Percentiles rank a stretch among this genome's conserved stretches.
These are phyloP conservation scores for Lachancea kluyveri DNA, from an alignment of 805 yeast genomes.

Conservation along the genomic window DNA sequence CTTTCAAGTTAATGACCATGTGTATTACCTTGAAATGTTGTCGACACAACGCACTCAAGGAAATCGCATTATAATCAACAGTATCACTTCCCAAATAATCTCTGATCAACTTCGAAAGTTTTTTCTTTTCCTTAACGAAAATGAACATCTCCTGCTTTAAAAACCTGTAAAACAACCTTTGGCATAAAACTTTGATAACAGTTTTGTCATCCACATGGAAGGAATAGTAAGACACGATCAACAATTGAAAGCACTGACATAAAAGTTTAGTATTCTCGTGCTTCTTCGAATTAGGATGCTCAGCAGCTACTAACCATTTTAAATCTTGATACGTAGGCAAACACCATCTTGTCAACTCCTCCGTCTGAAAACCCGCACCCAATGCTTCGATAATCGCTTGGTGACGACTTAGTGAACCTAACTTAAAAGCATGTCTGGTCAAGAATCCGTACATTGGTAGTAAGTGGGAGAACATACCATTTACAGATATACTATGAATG, in stretches of 20 bases:
- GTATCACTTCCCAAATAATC: background rate
- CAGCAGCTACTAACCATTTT: constrained; percentile 5
- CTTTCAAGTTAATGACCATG: background rate
- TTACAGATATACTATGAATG: too few relatives aligned
- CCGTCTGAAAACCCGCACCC: constrained; percentile 11
- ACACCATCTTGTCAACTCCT: constrained; percentile 13
- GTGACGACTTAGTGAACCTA: constrained; percentile 1
- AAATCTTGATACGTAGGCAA: constrained; percentile 15
- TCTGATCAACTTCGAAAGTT: constrained; percentile 2
- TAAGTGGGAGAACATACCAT: constrained; percentile 5
- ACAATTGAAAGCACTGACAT: constrained; percentile 14
- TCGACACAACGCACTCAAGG: constrained; percentile 1
- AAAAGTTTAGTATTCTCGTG: constrained; percentile 5
- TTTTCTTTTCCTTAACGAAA: background rate
- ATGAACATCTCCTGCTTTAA: constrained; percentile 3
- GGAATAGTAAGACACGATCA: constrained; percentile 17
- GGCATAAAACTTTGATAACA: background rate
- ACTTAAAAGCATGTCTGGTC: background rate
- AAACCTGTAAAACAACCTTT: constrained; percentile 1
- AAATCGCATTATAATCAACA: background rate
- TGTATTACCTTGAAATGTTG: background rate
- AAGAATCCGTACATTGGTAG: constrained; percentile 6
- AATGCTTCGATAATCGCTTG: constrained; percentile 8
- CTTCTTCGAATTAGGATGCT: constrained; percentile 2
- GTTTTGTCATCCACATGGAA: constrained; percentile 3